Percentiles rank a stretch among this genome's conserved stretches.
Conservation (phyloP, 2,329 filamentous ascomycete species). For the Colletotrichum liriopes region DNA sequence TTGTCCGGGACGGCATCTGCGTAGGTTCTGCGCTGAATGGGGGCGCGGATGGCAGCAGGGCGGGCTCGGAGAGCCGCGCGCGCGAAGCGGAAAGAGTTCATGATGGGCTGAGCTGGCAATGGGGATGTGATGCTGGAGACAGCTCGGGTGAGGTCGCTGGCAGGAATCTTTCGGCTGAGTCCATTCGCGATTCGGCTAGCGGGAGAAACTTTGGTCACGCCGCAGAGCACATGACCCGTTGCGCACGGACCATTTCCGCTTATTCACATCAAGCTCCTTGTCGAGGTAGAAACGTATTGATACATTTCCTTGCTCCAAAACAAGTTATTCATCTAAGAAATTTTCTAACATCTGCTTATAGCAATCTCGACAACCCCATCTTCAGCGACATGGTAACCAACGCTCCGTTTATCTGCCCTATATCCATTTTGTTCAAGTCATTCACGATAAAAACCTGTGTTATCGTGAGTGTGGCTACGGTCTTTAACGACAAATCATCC, state of each 20-base stretch:
- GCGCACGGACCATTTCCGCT: constrained; percentile 21
- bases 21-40: constrained; percentile 90
- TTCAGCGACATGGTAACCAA: background rate
- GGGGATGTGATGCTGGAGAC: constrained; percentile 64
- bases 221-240: constrained; percentile 50
- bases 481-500: too few species aligned
- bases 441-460: background rate
- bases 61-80: constrained; percentile 89
- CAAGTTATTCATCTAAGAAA: background rate
- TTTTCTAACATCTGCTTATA: background rate
- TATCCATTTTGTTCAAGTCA: background rate
- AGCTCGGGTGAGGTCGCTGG: constrained; percentile 59
- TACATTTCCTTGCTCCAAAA: background rate
- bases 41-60: constrained; percentile 81
- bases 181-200: constrained; percentile 58
- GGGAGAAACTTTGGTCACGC: constrained; percentile 53
- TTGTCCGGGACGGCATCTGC: constrained; percentile 90
- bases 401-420: background rate
- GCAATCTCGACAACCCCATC: background rate
- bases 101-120: constrained; percentile 72
- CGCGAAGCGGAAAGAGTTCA: constrained; percentile 96
- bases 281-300: background rate
- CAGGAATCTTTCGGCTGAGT: constrained; percentile 64
- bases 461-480: background rate
- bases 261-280: background rate